phyloP scores from a whole-genome alignment of 495 filamentous ascomycete genomes.

The Penicillium alfredii region DNA sequence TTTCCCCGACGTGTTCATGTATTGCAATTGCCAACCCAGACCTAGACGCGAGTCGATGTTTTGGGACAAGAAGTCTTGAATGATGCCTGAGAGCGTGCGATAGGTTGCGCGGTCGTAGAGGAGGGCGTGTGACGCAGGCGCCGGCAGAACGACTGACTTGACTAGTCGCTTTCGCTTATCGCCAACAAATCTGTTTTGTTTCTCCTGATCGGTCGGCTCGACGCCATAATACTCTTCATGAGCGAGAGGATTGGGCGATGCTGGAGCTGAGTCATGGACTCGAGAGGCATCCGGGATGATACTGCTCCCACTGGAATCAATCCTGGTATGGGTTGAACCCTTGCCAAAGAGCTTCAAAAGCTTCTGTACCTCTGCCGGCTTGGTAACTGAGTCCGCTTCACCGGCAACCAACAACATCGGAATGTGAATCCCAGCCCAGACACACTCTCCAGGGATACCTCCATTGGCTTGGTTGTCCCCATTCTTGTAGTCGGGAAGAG shows the following conservation, averaged over 20 bases:
- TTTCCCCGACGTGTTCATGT: constrained; percentile 81
- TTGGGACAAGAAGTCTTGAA: constrained; percentile 71
- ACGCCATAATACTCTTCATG: constrained; percentile 25
- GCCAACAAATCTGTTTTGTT: constrained; percentile 6
- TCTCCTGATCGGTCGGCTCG: constrained; percentile 18
- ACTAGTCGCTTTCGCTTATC: constrained; percentile 45
- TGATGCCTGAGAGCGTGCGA: constrained; percentile 70
- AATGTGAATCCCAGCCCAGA: constrained; percentile 66
- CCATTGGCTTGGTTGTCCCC: constrained; percentile 41
- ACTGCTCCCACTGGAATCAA: constrained; percentile 41
- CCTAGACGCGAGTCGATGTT: constrained; percentile 72
- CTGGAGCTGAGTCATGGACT: constrained; percentile 22
- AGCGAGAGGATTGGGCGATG: constrained; percentile 9
- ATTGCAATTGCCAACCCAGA: constrained; percentile 83
- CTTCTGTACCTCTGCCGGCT: constrained; percentile 61
- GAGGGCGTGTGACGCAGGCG: constrained; percentile 76
- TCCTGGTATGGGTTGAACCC: constrained; percentile 11
- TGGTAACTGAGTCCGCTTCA: constrained; percentile 68
- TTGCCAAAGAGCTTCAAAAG: constrained; percentile 56
- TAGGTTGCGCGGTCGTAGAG: constrained; percentile 73
- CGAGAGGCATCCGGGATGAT: constrained; percentile 42
- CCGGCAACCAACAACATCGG: constrained; percentile 78
- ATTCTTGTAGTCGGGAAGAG: constrained; percentile 49
- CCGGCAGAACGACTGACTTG: constrained; percentile 65
- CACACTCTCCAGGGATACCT: constrained; percentile 60